Evolutionary conservation across 2,329 filamentous ascomycete species (phyloP).

Genomic region (Bipolaris victoriae): DNA sequence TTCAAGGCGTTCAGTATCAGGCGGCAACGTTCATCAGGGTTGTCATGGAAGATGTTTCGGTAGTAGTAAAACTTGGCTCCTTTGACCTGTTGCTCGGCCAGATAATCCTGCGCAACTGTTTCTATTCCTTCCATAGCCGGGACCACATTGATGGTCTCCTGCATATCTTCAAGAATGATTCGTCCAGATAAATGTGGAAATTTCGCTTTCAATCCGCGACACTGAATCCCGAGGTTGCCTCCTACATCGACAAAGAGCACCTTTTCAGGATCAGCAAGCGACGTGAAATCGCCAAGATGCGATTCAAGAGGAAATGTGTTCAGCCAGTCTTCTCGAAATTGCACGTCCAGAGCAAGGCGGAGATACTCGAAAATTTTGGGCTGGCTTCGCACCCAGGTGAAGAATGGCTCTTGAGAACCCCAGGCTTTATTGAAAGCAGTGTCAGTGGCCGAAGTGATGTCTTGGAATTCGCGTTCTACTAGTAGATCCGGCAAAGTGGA

Average conservation of each 20-base stretch:
- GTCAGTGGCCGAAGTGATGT: background rate
- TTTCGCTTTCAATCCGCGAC: slow-evolving; percentile 2
- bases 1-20: slow-evolving; percentile 1
- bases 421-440: slow-evolving; percentile 1
- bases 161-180: slow-evolving; percentile 1
- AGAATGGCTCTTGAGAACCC: background rate
- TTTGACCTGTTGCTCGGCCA: slow-evolving; percentile 1
- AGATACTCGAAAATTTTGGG: slow-evolving; percentile 1
- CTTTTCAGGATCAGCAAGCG: slow-evolving; percentile 2
- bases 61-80: slow-evolving; percentile 3
- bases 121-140: background rate
- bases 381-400: slow-evolving; percentile 2
- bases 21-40: background rate
- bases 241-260: slow-evolving; percentile 4
- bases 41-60: slow-evolving; percentile 2
- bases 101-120: slow-evolving; percentile 1
- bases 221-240: slow-evolving; percentile 1
- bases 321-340: slow-evolving; percentile 3
- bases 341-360: slow-evolving; percentile 2
- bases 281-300: background rate
- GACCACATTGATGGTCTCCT: background rate
- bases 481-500: slow-evolving; percentile 1
- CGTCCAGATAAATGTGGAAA: slow-evolving; percentile 1
- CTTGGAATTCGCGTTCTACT: background rate
- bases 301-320: slow-evolving; percentile 1